Evolutionary conservation across 441 rosid genomes (phyloP).

Genomic region (Pelargonium cotyledonis): DNA sequence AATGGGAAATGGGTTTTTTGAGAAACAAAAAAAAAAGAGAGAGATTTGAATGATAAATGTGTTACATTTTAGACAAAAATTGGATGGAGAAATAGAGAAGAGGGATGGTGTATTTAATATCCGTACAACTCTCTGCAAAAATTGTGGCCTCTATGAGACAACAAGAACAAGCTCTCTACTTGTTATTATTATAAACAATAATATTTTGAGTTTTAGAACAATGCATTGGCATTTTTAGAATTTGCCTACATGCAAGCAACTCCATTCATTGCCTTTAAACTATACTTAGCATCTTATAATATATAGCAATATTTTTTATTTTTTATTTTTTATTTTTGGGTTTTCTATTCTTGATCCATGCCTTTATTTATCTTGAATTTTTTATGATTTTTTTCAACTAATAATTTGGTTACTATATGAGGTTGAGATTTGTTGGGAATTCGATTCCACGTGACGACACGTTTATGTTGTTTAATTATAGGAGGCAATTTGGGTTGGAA

Average conservation of each 20-base stretch:
- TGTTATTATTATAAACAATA: too few relatives aligned
- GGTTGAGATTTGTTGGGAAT: too few relatives aligned
- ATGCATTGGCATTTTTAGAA: not conserved
- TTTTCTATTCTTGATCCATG: too few relatives aligned
- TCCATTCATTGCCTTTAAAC: not conserved
- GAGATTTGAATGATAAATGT: not conserved
- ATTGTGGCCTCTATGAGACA: conserved; percentile 5
- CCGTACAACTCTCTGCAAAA: not conserved
- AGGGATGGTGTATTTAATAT: not conserved
- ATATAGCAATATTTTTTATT: too few relatives aligned
- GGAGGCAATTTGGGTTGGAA: too few relatives aligned
- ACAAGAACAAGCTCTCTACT: not conserved
- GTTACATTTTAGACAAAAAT: not conserved
- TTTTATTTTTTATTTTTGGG: too few relatives aligned
- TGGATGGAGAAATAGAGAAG: not conserved
- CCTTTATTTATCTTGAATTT: too few relatives aligned
- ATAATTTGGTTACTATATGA: too few relatives aligned
- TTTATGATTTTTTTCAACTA: too few relatives aligned
- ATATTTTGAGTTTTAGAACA: not conserved
- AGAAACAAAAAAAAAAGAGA: not conserved
- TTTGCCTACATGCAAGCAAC: not conserved
- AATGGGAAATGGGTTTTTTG: not conserved
- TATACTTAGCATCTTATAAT: too few relatives aligned
- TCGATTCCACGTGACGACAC: too few relatives aligned
- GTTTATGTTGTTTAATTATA: too few relatives aligned